Percentiles rank a stretch among this genome's conserved stretches.
phyloP scores from a whole-genome alignment of 2,329 filamentous ascomycete species.

The Blastomyces percursus region DNA sequence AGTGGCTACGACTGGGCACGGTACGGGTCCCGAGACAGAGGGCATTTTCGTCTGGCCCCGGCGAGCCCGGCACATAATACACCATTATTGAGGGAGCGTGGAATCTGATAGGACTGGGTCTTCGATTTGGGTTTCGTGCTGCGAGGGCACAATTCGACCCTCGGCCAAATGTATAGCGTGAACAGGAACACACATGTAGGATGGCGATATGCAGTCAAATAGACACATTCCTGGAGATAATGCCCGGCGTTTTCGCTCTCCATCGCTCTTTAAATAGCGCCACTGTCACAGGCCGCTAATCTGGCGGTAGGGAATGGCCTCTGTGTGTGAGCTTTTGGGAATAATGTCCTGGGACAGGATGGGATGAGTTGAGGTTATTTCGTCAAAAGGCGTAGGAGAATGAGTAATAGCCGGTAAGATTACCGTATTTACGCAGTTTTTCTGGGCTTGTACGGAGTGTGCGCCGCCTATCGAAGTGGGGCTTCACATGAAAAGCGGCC shows the following conservation, averaged over 20 bases:
- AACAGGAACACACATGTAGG: not conserved
- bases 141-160: not conserved
- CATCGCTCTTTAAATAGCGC: not conserved
- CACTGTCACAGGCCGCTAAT: not conserved
- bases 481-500: not conserved
- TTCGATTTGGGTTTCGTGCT: not conserved
- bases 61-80: not conserved
- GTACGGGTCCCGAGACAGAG: not conserved
- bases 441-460: not conserved
- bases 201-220: not conserved
- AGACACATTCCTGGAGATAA: not conserved
- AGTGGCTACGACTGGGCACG: not conserved
- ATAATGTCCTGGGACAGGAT: no score
- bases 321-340: not conserved
- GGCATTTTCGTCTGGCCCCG: not conserved
- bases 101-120: not conserved
- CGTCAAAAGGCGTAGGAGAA: not conserved
- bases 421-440: not conserved
- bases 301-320: not conserved
- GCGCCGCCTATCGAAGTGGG: not conserved
- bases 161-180: conserved; percentile 7
- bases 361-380: not conserved
- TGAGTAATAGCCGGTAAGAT: not conserved
- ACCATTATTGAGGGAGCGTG: no score
- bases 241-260: not conserved